These are phyloP conservation scores for Lepiota subincarnata DNA, from an alignment of 768 basidiomycete species.

Conservation along the genomic window DNA sequence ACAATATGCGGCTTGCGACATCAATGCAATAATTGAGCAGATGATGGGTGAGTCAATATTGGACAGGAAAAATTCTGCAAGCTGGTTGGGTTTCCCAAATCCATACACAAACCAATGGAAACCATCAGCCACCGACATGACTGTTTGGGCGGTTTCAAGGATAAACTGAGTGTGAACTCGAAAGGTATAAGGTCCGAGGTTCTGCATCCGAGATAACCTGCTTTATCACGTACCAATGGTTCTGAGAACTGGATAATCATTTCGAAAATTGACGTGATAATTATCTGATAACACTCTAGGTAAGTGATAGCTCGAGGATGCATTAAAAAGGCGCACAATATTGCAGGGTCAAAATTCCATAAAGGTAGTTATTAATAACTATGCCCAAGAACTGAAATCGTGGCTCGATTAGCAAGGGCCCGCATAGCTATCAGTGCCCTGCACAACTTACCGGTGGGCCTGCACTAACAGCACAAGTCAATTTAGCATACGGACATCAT, in stretches of 20 bases:
- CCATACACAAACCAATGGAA: constrained; percentile 5
- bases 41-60: constrained; percentile 5
- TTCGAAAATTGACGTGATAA: constrained; percentile 1
- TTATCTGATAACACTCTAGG: neutral
- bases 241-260: constrained; percentile 2
- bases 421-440: too few relatives aligned
- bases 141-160: neutral
- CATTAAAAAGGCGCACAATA: neutral
- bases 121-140: neutral
- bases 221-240: neutral
- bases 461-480: neutral
- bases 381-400: neutral
- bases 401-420: neutral
- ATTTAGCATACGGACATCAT: too few relatives aligned
- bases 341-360: neutral
- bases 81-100: neutral
- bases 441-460: neutral
- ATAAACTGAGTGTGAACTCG: neutral
- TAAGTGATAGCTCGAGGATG: neutral
- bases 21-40: neutral
- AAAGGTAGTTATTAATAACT: neutral
- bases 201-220: too few relatives aligned
- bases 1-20: constrained; percentile 6
- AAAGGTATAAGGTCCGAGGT: neutral
- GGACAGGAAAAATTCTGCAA: constrained; percentile 1